phyloP scores from a whole-genome alignment of 495 filamentous ascomycete species.

The Rusavskia elegans region DNA sequence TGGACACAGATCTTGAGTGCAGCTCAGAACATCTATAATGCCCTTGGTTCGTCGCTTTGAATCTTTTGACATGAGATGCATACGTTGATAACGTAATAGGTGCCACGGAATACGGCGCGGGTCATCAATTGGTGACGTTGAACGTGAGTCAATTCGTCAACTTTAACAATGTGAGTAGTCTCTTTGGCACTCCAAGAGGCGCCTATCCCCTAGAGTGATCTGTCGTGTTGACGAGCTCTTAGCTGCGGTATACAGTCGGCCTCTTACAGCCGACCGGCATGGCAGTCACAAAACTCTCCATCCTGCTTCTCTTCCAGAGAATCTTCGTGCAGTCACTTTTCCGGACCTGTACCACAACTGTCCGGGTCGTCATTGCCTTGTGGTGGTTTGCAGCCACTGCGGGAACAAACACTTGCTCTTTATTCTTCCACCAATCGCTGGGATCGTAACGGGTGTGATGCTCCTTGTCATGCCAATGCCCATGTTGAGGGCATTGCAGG shows the following conservation, averaged over 20 bases:
- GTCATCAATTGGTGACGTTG: constrained; percentile 8
- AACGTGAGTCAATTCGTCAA: constrained; percentile 2
- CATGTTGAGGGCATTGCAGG: constrained; percentile 18
- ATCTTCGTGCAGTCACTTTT: constrained; percentile 16
- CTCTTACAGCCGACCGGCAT: constrained; percentile 7
- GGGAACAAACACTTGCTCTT: constrained; percentile 12
- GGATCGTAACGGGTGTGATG: constrained; percentile 19
- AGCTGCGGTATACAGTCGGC: constrained; percentile 11
- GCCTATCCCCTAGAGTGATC: too few relatives aligned
- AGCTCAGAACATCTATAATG: constrained; percentile 7
- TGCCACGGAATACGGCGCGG: constrained; percentile 6
- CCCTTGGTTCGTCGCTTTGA: constrained; percentile 1
- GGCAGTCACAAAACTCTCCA: constrained; percentile 20
- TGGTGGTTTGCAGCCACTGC: constrained; percentile 14
- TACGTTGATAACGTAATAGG: not conserved
- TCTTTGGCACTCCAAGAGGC: too few relatives aligned
- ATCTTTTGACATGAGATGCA: not conserved
- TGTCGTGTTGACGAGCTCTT: not conserved
- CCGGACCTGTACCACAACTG: constrained; percentile 5
- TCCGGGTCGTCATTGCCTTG: constrained; percentile 8
- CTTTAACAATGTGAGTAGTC: constrained; percentile 4
- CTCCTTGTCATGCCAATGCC: constrained; percentile 21
- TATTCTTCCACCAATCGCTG: constrained; percentile 14
- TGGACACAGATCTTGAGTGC: constrained; percentile 4
- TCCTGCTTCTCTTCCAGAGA: constrained; percentile 22